A percentile compares a stretch with the other conserved stretches of the same genome.
phyloP scores from a whole-genome alignment of 768 basidiomycete genomes.

The Cyclocybe cylindracea region DNA sequence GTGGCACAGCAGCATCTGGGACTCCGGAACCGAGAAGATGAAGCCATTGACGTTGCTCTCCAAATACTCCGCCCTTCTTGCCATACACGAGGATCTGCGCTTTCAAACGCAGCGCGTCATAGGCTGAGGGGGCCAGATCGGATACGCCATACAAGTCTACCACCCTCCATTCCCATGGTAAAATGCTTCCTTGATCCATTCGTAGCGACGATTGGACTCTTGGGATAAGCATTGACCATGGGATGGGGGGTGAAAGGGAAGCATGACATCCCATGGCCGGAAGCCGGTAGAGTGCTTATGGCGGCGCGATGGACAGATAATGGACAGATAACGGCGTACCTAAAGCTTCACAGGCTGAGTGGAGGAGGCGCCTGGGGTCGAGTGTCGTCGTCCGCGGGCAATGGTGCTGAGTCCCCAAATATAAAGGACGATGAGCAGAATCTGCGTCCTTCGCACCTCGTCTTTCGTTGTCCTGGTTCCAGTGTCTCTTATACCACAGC shows the following conservation, averaged over 20 bases:
- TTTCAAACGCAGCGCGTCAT: background rate
- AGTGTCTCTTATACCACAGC: too few species aligned
- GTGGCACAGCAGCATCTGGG: too few species aligned
- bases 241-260: constrained; percentile 5
- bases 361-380: too few species aligned
- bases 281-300: too few species aligned
- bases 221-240: constrained; percentile 2
- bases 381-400: too few species aligned
- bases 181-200: constrained; percentile 6
- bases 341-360: too few species aligned
- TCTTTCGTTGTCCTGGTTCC: background rate
- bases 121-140: background rate
- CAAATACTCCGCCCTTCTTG: too few species aligned
- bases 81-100: too few species aligned
- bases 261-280: background rate
- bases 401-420: background rate
- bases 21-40: too few species aligned
- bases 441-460: background rate
- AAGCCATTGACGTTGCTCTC: too few species aligned
- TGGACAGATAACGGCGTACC: too few species aligned
- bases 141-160: constrained; percentile 2
- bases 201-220: background rate
- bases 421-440: background rate
- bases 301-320: too few species aligned
- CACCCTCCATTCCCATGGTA: constrained; percentile 25